A percentile compares a stretch with the other conserved stretches of the same genome.
Conservation (phyloP, 345 rosid genomes). For the Luvunga scandens region DNA sequence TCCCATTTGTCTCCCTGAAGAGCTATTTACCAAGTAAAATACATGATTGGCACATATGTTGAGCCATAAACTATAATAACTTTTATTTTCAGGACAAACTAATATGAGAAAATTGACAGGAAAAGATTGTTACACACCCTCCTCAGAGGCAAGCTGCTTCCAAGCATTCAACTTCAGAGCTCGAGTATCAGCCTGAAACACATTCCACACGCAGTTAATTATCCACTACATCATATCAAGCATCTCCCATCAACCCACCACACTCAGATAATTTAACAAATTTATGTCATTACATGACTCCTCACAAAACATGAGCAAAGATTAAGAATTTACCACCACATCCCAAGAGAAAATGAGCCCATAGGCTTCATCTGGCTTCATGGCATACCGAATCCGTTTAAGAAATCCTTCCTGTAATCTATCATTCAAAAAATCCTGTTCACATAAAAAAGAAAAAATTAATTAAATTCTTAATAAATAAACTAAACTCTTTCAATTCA, state of each 20-base stretch:
- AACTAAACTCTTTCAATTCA: not conserved
- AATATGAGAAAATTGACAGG: not conserved
- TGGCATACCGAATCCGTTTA: slow-evolving; percentile 84
- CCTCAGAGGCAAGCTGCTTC: slow-evolving; percentile 91
- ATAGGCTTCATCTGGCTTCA: slow-evolving; percentile 98
- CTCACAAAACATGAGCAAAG: not conserved
- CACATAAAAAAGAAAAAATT: slow-evolving; percentile 10
- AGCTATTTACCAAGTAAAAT: not conserved
- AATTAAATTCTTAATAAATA: not conserved
- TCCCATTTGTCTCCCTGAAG: not conserved
- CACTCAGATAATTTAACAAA: not conserved
- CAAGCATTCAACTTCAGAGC: slow-evolving; percentile 79
- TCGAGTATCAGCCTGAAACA: slow-evolving; percentile 72
- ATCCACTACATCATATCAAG: not conserved
- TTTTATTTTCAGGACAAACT: not conserved
- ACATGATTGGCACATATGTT: not conserved
- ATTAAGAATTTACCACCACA: slow-evolving; percentile 64
- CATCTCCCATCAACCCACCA: not conserved
- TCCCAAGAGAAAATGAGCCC: slow-evolving; percentile 99
- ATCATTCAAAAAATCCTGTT: slow-evolving; percentile 88
- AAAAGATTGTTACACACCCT: slow-evolving; percentile 44
- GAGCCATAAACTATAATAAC: not conserved
- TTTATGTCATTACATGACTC: not conserved
- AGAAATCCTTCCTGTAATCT: slow-evolving; percentile 94
- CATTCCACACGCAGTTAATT: slow-evolving; percentile 16